phyloP scores from a whole-genome alignment of 495 filamentous ascomycete species.

The Usnea hakonensis region DNA sequence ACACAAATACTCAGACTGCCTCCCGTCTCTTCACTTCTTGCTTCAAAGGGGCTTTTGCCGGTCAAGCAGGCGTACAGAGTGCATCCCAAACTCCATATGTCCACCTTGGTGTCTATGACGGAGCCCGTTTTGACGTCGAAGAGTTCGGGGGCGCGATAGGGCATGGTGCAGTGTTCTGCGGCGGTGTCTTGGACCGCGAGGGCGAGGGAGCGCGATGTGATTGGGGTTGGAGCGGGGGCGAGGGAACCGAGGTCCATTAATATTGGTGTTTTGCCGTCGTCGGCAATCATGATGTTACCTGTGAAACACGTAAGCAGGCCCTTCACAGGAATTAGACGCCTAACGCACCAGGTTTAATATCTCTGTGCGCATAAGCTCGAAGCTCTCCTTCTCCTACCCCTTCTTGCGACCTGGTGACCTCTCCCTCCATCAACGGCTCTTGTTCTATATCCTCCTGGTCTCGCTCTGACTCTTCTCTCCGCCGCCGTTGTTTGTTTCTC shows the following conservation, averaged over 20 bases:
- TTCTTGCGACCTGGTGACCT: slow-evolving; percentile 65
- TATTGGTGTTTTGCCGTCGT: slow-evolving; percentile 61
- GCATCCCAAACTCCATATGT: slow-evolving; percentile 96
- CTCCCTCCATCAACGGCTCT: slow-evolving; percentile 75
- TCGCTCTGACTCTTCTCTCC: slow-evolving; percentile 35
- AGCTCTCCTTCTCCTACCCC: slow-evolving; percentile 61
- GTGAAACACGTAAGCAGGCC: slow-evolving; percentile 11
- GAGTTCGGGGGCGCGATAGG: slow-evolving; percentile 93
- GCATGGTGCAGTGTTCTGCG: slow-evolving; percentile 96
- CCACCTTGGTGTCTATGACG: slow-evolving; percentile 90
- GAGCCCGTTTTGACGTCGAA: slow-evolving; percentile 96
- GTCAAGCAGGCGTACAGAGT: slow-evolving; percentile 93
- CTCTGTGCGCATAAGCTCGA: slow-evolving; percentile 85
- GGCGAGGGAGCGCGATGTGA: slow-evolving; percentile 85
- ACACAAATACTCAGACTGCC: slow-evolving; percentile 88
- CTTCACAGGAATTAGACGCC: neutral
- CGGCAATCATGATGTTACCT: slow-evolving; percentile 72
- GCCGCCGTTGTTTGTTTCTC: slow-evolving; percentile 41
- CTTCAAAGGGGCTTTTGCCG: slow-evolving; percentile 94
- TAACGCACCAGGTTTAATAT: slow-evolving; percentile 83
- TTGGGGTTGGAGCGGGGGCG: slow-evolving; percentile 79
- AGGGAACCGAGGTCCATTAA: slow-evolving; percentile 98
- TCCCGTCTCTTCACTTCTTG: slow-evolving; percentile 89
- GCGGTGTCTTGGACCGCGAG: slow-evolving; percentile 88
- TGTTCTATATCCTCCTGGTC: slow-evolving; percentile 68